These are phyloP conservation scores for Kwoniella shandongensis DNA, from an alignment of 768 basidiomycete genomes.

Conservation along the genomic window DNA sequence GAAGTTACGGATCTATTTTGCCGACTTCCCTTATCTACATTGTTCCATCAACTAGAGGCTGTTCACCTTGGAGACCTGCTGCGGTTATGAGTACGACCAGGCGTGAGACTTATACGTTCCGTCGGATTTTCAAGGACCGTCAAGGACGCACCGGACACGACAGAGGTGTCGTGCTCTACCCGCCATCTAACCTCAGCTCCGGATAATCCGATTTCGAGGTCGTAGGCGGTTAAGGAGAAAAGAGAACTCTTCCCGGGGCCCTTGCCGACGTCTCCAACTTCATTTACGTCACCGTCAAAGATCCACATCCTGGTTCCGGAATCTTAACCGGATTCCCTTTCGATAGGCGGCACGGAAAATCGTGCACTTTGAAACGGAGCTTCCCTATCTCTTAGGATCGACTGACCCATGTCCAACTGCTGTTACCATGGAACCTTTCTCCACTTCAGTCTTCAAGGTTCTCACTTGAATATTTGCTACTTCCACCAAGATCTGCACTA, in stretches of 20 bases:
- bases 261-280: slow-evolving; percentile 63
- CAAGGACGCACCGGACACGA: slow-evolving; percentile 70
- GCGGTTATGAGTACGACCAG: slow-evolving; percentile 72
- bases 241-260: slow-evolving; percentile 76
- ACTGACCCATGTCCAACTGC: slow-evolving; percentile 83
- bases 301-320: slow-evolving; percentile 69
- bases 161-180: slow-evolving; percentile 71
- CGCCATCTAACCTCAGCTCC: slow-evolving; percentile 71
- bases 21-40: slow-evolving; percentile 78
- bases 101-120: slow-evolving; percentile 69
- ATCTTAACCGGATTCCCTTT: slow-evolving; percentile 78
- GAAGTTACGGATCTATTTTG: slow-evolving; percentile 80
- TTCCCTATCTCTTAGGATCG: slow-evolving; percentile 78
- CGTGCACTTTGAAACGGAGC: slow-evolving; percentile 68
- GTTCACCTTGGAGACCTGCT: slow-evolving; percentile 79
- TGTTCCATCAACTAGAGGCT: slow-evolving; percentile 78
- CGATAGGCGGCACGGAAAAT: slow-evolving; percentile 67
- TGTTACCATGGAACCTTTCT: slow-evolving; percentile 85
- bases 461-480: slow-evolving; percentile 86
- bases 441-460: slow-evolving; percentile 85
- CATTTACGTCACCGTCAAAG: slow-evolving; percentile 67
- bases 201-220: slow-evolving; percentile 73
- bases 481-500: slow-evolving; percentile 86
- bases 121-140: slow-evolving; percentile 80
- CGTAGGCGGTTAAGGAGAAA: slow-evolving; percentile 72